A percentile compares a stretch with the other conserved stretches of the same genome.
Evolutionary conservation across 2,329 filamentous ascomycete species (phyloP).

Genomic region (Elsinoe fawcettii): DNA sequence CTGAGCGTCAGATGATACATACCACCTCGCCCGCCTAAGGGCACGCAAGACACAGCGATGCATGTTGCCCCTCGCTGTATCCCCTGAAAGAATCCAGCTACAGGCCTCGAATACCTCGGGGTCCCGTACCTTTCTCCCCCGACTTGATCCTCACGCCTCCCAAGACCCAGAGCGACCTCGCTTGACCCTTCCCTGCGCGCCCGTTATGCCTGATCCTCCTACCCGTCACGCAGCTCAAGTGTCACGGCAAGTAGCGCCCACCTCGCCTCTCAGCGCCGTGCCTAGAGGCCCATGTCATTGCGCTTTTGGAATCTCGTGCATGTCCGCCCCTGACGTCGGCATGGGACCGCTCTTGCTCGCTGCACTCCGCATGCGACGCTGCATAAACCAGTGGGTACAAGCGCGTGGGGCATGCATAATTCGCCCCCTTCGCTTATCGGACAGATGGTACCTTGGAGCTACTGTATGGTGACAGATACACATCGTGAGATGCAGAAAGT

Average conservation of each 20-base stretch:
- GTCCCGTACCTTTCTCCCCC: background rate
- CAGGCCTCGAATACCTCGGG: background rate
- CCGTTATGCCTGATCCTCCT: background rate
- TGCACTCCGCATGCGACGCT: conserved; percentile 1
- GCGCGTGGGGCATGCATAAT: background rate
- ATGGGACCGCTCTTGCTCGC: background rate
- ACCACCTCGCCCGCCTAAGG: background rate
- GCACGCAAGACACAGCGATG: background rate
- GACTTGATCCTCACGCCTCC: background rate
- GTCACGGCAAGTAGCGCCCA: too few species aligned
- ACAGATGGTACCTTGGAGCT: too few species aligned
- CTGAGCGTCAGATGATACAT: background rate
- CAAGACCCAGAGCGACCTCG: background rate
- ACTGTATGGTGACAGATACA: too few species aligned
- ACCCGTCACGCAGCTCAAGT: background rate
- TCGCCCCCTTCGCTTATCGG: background rate
- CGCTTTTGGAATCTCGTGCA: background rate
- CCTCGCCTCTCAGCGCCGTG: background rate
- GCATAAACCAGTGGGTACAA: too few species aligned
- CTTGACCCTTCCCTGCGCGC: background rate
- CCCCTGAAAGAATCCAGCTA: background rate
- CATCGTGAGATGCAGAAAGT: too few species aligned
- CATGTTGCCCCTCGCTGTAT: background rate
- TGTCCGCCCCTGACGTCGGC: background rate
- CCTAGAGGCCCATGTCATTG: background rate